Evolutionary conservation across 805 yeast species (phyloP), one percentile per base, ranked within the genome.

Genomic region (Candida koratica): DNA sequence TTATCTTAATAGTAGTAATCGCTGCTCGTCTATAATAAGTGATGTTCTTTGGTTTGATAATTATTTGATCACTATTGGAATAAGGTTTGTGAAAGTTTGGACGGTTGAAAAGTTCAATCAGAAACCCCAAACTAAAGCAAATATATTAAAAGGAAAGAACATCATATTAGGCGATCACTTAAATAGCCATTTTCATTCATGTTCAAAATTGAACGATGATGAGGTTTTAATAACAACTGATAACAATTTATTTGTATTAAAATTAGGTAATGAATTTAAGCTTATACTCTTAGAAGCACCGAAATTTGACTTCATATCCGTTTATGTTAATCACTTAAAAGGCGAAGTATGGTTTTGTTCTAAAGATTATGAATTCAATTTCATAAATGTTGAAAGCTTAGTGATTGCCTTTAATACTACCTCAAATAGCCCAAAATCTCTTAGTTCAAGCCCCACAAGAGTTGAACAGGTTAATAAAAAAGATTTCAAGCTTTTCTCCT

Each of bases 1-100:
- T 5, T 49, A 50, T 4, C 60, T 76, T 19, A 51, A 56, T 14
- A 75, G 79, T 0, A 71, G 77, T 24, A 82, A 82, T 55, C 68
- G 75, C 47, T 82, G 88, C 51, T 75, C 83, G 1, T 71, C 84
- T 0, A 63, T 68, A 8, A 68, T 83, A 5, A 67, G 73, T 43
- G 76, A 72, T 25, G 48, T 82, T 26, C 33, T 67, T 4, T 83
- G 89, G 89, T 61, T 72, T 38, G 67, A 66, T 12, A 50, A 64
- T 16, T 56, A 55, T 9, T 53, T 80, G 5, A 56, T 79, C 3
- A 79, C 87, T 0, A 56, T 69, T 30, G 90, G 90, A 0, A 56
- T 77, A 10, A 64, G 89, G 19, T 73, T 77, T 41, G 58, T 81
- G 12, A 77, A 81, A 37, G 56, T 77, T 0, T 83, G 90, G 90